Evolutionary conservation across 805 yeast species (phyloP).

Genomic region (Myxozyma neotropica): DNA sequence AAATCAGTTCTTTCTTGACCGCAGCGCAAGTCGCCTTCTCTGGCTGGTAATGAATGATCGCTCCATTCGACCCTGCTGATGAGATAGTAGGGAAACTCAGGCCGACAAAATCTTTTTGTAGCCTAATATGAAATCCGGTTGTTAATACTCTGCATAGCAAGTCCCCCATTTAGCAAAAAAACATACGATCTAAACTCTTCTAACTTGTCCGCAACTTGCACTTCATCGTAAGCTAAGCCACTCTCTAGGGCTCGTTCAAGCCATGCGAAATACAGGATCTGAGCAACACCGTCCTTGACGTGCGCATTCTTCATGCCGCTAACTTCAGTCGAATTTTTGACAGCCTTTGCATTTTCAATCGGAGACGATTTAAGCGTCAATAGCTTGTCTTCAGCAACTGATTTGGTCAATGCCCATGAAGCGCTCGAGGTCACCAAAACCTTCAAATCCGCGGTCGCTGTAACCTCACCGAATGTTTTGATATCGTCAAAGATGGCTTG

Average conservation of each 20-base stretch:
- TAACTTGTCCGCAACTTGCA: constrained; percentile 58
- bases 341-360: constrained; percentile 66
- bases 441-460: constrained; percentile 40
- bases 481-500: constrained; percentile 31
- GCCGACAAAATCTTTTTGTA: constrained; percentile 51
- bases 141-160: too few species aligned
- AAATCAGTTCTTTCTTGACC: constrained; percentile 69
- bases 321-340: constrained; percentile 74
- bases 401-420: constrained; percentile 68
- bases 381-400: constrained; percentile 48
- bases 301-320: constrained; percentile 76
- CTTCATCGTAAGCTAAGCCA: constrained; percentile 54
- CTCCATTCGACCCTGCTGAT: constrained; percentile 75
- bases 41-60: constrained; percentile 76
- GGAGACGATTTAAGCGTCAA: constrained; percentile 56
- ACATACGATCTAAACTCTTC: constrained; percentile 47
- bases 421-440: constrained; percentile 59
- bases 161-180: neutral
- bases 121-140: constrained; percentile 1
- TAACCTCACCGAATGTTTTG: constrained; percentile 6
- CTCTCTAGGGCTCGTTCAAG: constrained; percentile 58
- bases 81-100: constrained; percentile 74
- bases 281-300: constrained; percentile 77
- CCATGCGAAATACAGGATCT: constrained; percentile 80
- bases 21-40: constrained; percentile 54